Evolutionary conservation across 179 eudicot species (phyloP).

Genomic region (Silene coronaria): DNA sequence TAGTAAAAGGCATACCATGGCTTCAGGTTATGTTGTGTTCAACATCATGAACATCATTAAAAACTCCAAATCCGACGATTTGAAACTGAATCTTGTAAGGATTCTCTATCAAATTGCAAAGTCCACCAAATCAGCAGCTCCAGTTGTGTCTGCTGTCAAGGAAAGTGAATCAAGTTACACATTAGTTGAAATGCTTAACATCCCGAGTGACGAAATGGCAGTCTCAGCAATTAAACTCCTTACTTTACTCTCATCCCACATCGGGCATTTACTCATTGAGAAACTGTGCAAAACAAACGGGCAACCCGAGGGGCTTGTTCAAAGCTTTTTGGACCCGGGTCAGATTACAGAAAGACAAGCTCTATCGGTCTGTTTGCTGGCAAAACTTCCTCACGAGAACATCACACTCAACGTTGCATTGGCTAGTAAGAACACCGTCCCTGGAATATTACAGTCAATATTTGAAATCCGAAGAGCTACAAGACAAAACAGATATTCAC

Average conservation of each 20-base stretch:
- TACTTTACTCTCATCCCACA: conserved; percentile 51
- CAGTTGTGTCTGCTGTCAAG: conserved; percentile 53
- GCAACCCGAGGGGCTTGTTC: conserved; percentile 61
- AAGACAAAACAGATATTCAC: conserved; percentile 49
- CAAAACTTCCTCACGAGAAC: conserved; percentile 74
- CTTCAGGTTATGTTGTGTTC: conserved; percentile 50
- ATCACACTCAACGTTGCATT: conserved; percentile 58
- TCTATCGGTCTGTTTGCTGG: conserved; percentile 54
- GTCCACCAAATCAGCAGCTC: conserved; percentile 34
- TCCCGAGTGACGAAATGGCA: conserved; percentile 57
- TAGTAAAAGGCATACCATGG: conserved; percentile 44
- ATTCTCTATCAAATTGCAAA: conserved; percentile 53
- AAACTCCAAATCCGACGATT: conserved; percentile 46
- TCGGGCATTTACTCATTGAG: conserved; percentile 65
- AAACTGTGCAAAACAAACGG: conserved; percentile 58
- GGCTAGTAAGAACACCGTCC: conserved; percentile 41
- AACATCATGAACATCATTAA: conserved; percentile 48
- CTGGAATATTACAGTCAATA: conserved; percentile 38
- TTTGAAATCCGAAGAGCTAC: conserved; percentile 46
- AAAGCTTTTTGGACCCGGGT: conserved; percentile 32
- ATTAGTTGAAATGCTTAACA: conserved; percentile 55
- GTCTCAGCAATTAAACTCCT: conserved; percentile 52
- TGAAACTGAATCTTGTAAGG: conserved; percentile 60
- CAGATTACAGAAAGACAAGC: conserved; percentile 64
- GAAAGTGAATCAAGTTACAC: conserved; percentile 67